Conservation (phyloP, 2,329 filamentous ascomycete species). For the Lasiodiplodia theobromae region DNA sequence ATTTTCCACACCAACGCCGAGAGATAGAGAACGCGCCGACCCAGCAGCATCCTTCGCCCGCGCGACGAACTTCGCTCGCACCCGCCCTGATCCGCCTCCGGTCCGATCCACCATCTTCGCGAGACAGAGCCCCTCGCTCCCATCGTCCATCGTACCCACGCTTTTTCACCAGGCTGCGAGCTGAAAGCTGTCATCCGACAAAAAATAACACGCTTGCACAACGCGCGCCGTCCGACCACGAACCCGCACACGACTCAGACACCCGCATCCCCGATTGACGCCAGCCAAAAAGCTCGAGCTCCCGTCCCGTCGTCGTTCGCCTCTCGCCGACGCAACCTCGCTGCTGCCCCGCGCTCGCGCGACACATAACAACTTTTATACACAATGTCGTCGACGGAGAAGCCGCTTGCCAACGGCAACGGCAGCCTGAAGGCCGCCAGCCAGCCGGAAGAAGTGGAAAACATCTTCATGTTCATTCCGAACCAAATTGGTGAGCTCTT, state of each 20-base stretch:
- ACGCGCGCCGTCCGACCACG: background rate
- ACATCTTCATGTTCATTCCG: slow-evolving; percentile 62
- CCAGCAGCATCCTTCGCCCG: background rate
- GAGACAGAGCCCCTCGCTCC: background rate
- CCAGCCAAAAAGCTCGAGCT: background rate
- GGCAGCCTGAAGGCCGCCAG: slow-evolving; percentile 19
- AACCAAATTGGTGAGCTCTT: slow-evolving; percentile 57
- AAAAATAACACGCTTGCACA: slow-evolving; percentile 14
- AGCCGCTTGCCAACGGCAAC: slow-evolving; percentile 27
- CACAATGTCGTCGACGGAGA: slow-evolving; percentile 24
- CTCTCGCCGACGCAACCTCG: background rate
- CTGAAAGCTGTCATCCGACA: slow-evolving; percentile 9
- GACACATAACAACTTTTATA: background rate
- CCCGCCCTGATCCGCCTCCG: background rate
- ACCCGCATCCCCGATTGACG: slow-evolving; percentile 5
- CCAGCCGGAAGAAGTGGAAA: slow-evolving; percentile 51
- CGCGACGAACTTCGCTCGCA: background rate
- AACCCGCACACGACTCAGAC: slow-evolving; percentile 1
- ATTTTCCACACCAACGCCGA: slow-evolving; percentile 21
- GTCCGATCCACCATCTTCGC: background rate
- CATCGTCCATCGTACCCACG: background rate
- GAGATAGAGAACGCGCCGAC: slow-evolving; percentile 5
- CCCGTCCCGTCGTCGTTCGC: background rate
- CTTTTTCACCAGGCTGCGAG: background rate
- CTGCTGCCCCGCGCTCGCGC: slow-evolving; percentile 18